Conservation (phyloP, 1,284 basidiomycete species). For the Ceratobasidium sp. region DNA sequence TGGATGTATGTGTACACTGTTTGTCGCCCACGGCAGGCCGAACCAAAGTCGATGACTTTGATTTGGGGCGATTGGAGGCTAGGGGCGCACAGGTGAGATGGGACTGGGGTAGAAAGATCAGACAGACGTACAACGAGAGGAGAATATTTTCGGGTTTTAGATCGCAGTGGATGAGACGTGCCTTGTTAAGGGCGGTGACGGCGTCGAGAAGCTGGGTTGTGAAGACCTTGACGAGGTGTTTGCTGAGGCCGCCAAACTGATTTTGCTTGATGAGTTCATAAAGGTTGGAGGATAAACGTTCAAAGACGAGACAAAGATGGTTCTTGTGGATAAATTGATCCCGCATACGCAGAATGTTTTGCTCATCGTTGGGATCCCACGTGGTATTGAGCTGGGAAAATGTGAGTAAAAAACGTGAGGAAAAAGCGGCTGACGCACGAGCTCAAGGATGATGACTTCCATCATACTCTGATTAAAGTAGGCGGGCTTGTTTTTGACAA, state of each 20-base stretch:
- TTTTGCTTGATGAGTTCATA: conserved; percentile 99
- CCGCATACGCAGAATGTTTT: conserved; percentile 94
- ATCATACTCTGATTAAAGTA: conserved; percentile 99
- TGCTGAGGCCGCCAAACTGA: conserved; percentile 97
- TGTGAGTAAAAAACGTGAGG: neutral
- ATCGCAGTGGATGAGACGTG: conserved; percentile 97
- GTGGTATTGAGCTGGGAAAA: conserved; percentile 85
- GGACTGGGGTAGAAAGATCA: conserved; percentile 9
- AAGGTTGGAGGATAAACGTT: conserved; percentile 96
- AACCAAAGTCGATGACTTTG: conserved; percentile 99
- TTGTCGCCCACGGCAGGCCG: conserved; percentile 97
- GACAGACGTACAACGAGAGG: conserved; percentile 83
- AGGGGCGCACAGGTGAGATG: conserved; percentile 45
- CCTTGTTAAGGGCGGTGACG: conserved; percentile 93
- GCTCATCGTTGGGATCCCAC: conserved; percentile 93
- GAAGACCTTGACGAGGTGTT: conserved; percentile 97
- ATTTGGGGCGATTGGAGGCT: conserved; percentile 97
- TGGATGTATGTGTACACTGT: conserved; percentile 99
- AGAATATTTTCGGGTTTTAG: conserved; percentile 98
- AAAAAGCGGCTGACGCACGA: conserved; percentile 69
- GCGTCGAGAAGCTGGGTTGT: conserved; percentile 96
- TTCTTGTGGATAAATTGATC: conserved; percentile 98
- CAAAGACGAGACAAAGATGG: conserved; percentile 98
- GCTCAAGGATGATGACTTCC: conserved; percentile 98
- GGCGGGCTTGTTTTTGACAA: conserved; percentile 99